phyloP scores from a whole-genome alignment of 2,329 filamentous ascomycete species.

The Cercospora sesami region DNA sequence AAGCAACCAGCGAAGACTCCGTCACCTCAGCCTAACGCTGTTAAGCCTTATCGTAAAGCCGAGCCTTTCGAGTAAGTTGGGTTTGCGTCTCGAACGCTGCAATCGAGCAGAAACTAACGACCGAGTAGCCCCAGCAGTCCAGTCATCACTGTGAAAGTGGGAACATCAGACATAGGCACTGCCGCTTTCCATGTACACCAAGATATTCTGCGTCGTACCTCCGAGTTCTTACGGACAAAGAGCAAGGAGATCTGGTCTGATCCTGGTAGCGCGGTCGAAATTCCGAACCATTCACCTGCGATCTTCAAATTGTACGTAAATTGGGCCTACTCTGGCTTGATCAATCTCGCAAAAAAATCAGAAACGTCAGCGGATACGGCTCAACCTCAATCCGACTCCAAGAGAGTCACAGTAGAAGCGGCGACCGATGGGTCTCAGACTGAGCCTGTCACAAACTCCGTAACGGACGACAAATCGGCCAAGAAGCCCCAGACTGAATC shows the following conservation, averaged over 20 bases:
- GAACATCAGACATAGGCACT: background rate
- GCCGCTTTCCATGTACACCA: background rate
- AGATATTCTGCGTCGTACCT: background rate
- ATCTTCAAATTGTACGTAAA: conserved; percentile 3
- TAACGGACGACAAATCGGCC: background rate
- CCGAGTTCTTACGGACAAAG: background rate
- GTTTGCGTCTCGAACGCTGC: background rate
- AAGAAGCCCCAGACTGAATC: background rate
- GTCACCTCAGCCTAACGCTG: background rate
- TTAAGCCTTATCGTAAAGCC: background rate
- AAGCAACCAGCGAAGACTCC: background rate
- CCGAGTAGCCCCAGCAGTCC: background rate
- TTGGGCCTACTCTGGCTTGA: conserved; percentile 1
- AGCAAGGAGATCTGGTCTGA: conserved; percentile 4
- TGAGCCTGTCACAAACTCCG: background rate
- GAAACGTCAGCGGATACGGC: background rate
- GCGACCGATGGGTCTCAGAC: background rate
- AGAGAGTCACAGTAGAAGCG: background rate
- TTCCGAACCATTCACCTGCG: background rate
- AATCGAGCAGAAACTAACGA: background rate
- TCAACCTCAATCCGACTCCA: background rate
- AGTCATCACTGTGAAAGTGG: background rate
- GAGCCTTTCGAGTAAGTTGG: background rate
- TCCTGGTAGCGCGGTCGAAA: background rate
- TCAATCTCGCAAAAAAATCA: background rate